Evolutionary conservation across 495 filamentous ascomycete genomes (phyloP), one percentile per base, ranked within the genome.

Genomic region (Neurospora sp.): DNA sequence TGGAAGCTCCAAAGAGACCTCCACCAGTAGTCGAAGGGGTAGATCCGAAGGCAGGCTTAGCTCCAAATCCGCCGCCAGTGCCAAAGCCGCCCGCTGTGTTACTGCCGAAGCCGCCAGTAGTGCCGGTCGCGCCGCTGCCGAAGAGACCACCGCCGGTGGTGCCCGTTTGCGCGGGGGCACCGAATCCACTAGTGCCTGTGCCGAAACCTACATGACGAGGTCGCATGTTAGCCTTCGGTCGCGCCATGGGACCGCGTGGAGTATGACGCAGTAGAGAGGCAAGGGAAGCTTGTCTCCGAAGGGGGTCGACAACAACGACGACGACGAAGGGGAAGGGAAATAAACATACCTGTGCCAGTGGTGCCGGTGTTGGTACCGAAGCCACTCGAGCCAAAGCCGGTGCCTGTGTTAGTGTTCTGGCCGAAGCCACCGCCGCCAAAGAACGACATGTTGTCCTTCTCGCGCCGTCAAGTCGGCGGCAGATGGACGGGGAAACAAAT

Each of bases 351-450:
- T 80, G 81, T 77, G 70, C 70, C 54, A 62, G 54, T 82, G 43
- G 81, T 79, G 73, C 78, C 87, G 76, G 83, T 87, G 78, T 84
- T 89, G 21, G 85, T 74, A 72, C 89, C 88, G 79, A 91, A 85
- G 28, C 84, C 84, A 62, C 85, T 83, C 72, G 82, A 72, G 70
- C 80, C 81, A 76, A 86, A 91, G 72, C 85, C 87, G 74, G 84
- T 84, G 83, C 79, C 88, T 86, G 45, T 86, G 82, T 88, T 89
- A 74, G 85, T 88, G 69, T 77, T 76, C 76, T 87, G 84, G 78
- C 90, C 89, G 80, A 91, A 91, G 77, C 87, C 88, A 80, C 83
- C 85, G 74, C 84, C 81, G 74, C 82, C 81, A 77, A 85, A 74
- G 70, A 87, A 87, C 73, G 84, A 84, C 82, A 88, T 88, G 81